These are phyloP conservation scores for Sphagnurus paluster DNA, from an alignment of 1,284 basidiomycete genomes.

Conservation along the genomic window DNA sequence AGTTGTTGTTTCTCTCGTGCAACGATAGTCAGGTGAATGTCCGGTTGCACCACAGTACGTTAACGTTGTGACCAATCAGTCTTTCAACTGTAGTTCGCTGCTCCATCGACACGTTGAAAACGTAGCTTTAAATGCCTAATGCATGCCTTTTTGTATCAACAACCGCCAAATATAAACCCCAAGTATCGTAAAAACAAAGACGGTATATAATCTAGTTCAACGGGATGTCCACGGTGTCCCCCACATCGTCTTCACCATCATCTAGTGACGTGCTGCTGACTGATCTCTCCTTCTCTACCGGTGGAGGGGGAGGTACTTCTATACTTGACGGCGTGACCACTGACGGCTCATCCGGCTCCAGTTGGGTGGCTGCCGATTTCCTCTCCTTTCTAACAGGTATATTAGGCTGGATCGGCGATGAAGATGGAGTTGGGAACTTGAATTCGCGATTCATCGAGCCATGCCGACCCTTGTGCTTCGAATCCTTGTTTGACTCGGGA, in stretches of 20 bases:
- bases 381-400: slow-evolving; percentile 13
- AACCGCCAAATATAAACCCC: too few species aligned
- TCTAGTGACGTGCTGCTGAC: slow-evolving; percentile 38
- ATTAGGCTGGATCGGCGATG: slow-evolving; percentile 26
- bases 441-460: slow-evolving; percentile 80
- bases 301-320: slow-evolving; percentile 76
- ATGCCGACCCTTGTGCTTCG: slow-evolving; percentile 42
- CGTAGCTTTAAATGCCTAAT: too few species aligned
- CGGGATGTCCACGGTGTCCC: slow-evolving; percentile 67
- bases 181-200: too few species aligned
- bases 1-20: too few species aligned
- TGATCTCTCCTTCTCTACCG: slow-evolving; percentile 68
- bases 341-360: slow-evolving; percentile 23
- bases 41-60: too few species aligned
- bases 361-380: slow-evolving; percentile 17
- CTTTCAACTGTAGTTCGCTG: too few species aligned
- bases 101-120: too few species aligned
- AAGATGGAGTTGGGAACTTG: slow-evolving; percentile 57
- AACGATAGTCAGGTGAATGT: too few species aligned
- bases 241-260: slow-evolving; percentile 66
- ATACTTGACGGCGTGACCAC: slow-evolving; percentile 61
- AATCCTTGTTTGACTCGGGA: too few species aligned
- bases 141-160: too few species aligned
- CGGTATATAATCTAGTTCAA: slow-evolving; percentile 32
- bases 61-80: too few species aligned